Base-by-base conservation (phyloP, 306 rosid species). In the Begonia fuchsioides region DNA sequence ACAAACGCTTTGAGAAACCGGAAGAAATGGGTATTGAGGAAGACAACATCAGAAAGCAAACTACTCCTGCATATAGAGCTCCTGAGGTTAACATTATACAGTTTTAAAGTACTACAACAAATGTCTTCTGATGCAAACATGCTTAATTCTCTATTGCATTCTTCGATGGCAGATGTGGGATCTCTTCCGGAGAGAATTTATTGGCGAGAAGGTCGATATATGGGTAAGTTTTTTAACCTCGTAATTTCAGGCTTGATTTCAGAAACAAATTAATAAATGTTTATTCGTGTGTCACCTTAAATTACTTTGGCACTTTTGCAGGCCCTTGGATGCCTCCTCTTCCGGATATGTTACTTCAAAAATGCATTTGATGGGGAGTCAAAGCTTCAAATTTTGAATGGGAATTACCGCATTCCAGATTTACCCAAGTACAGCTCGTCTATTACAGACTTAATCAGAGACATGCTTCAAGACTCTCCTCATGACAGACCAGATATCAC, bases 251-350 rank as follows among this genome's bases (percentile, higher is more conserved):
- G 35, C 7, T 6, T 26, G 35, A 26, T 26, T 26, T 26, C 35
- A 26, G 35, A 26, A 26, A 26, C 3, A 26, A 26, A 26, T 3
- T 4, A 26, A 26, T 3, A 26, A 26, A 26, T 3, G 35, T 26
- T 26, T 26, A 6, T 26, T 26, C 35, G 7, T 26, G 35, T 26
- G 35, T 26, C 8, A 26, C 35, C 35, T 1, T 3, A 26, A 5
- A 26, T 26, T 26, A 26, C 35, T 26, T 26, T 26, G 35, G 35
- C 7, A 26, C 40, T 63, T 54, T 52, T 64, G 43, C 70, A 90
- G 98, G 98, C 95, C 43, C 93, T 90, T 44, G 98, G 98, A n/a
- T 90, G 98, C 70, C 98, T 90, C 61, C 92, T 90, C 59, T 90
- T 79, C 64, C 95, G 95, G 56, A 85, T 85, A 62, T 67, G 98